These are phyloP conservation scores for Drosera capensis DNA, from an alignment of 148 eudicot species.

Conservation along the genomic window DNA sequence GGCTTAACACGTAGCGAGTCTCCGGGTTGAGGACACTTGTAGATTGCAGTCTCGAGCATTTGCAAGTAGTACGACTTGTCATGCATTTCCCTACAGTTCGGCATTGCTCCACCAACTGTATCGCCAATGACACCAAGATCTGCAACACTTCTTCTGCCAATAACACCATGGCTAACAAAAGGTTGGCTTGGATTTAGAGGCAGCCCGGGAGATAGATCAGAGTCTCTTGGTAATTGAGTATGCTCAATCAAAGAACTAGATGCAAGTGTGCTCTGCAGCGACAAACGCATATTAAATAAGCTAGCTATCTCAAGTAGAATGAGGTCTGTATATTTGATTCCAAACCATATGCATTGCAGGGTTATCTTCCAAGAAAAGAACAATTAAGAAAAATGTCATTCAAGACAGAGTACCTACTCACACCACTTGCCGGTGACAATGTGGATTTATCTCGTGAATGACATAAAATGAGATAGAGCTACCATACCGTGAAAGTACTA, in stretches of 20 bases:
- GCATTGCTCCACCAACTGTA: conserved; percentile 45
- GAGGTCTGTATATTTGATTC: too few species aligned
- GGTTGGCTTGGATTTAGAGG: conserved; percentile 65
- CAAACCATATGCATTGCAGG: too few species aligned
- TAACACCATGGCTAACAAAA: conserved; percentile 72
- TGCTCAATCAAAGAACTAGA: conserved; percentile 54
- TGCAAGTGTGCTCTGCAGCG: conserved; percentile 42
- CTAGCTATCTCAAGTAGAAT: background rate
- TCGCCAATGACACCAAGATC: conserved; percentile 95
- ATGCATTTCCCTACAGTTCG: conserved; percentile 49
- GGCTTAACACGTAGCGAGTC: conserved; percentile 84
- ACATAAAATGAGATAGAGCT: too few species aligned
- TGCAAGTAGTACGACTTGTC: conserved; percentile 58
- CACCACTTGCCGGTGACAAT: too few species aligned
- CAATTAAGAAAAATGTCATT: too few species aligned
- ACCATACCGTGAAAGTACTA: too few species aligned
- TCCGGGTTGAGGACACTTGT: conserved; percentile 78
- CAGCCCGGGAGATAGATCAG: conserved; percentile 84
- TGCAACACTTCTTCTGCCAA: conserved; percentile 84
- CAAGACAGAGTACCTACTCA: too few species aligned
- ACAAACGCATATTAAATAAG: background rate
- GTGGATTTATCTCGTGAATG: too few species aligned
- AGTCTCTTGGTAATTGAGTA: conserved; percentile 42
- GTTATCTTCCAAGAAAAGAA: too few species aligned
- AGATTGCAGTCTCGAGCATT: conserved; percentile 85